Evolutionary conservation across 257 asterid species (phyloP).

Genomic region (Nicotiana attenuata): DNA sequence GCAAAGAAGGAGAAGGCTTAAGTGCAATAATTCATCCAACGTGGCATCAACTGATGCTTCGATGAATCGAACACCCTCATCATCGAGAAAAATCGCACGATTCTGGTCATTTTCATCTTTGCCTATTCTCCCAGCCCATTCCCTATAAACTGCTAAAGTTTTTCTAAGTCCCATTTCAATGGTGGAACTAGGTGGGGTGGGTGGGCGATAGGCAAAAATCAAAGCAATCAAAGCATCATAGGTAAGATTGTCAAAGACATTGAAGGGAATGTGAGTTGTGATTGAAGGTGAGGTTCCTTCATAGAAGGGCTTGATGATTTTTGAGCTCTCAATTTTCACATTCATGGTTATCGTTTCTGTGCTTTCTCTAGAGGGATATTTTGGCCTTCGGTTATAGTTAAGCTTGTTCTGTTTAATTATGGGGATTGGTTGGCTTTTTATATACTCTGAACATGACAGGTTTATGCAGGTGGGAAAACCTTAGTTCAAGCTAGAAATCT

Average conservation of each 20-base stretch:
- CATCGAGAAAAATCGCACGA: conserved; percentile 43
- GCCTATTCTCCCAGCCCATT: conserved; percentile 72
- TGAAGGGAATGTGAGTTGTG: conserved; percentile 33
- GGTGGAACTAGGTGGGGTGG: conserved; percentile 43
- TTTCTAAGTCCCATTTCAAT: conserved; percentile 56
- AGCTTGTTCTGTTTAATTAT: too few species aligned
- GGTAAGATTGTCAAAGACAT: conserved; percentile 64
- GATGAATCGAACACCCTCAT: conserved; percentile 62
- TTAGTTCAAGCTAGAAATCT: too few species aligned
- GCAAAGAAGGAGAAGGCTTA: conserved; percentile 45
- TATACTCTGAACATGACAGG: too few species aligned
- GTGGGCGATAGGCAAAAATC: conserved; percentile 65
- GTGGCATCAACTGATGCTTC: conserved; percentile 53
- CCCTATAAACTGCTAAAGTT: conserved; percentile 50
- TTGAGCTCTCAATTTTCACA: conserved; percentile 50
- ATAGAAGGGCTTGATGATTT: conserved; percentile 55
- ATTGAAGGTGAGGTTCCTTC: conserved; percentile 41
- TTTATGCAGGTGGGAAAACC: too few species aligned
- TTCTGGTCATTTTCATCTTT: conserved; percentile 27
- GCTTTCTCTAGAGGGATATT: not conserved
- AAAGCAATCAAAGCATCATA: conserved; percentile 58
- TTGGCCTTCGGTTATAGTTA: not conserved
- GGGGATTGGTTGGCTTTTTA: too few species aligned
- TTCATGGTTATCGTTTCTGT: conserved; percentile 24
- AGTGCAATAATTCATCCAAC: conserved; percentile 34